phyloP scores from a whole-genome alignment of 2,329 filamentous ascomycete genomes.

The Pseudogymnoascus sp. region DNA sequence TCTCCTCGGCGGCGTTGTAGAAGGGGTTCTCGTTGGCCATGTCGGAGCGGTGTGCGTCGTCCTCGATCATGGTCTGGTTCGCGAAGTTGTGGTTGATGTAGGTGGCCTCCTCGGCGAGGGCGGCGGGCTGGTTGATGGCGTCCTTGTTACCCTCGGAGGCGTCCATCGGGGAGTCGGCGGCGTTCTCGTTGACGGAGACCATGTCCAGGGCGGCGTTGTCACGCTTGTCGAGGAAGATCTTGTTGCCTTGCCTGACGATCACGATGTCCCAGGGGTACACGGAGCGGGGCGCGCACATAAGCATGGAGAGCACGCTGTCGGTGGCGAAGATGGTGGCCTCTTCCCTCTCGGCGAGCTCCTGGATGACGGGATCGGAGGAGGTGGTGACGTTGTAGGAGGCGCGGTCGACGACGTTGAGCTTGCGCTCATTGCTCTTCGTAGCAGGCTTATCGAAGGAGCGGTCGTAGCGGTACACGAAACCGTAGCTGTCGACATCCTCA shows the following conservation, averaged over 20 bases:
- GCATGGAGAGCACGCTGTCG: constrained; percentile 94
- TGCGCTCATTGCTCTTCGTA: constrained; percentile 80
- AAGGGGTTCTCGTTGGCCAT: constrained; percentile 92
- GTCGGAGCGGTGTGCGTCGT: constrained; percentile 65
- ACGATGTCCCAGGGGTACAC: constrained; percentile 99
- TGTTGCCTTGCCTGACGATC: constrained; percentile 85
- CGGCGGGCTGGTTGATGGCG: constrained; percentile 83
- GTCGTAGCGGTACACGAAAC: constrained; percentile 98
- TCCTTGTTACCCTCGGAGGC: constrained; percentile 89
- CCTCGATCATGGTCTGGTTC: constrained; percentile 87
- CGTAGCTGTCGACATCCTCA: constrained; percentile 90
- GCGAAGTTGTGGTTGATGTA: constrained; percentile 99
- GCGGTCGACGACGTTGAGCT: constrained; percentile 81
- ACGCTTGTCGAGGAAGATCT: constrained; percentile 98
- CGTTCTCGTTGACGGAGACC: constrained; percentile 99
- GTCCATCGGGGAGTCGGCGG: constrained; percentile 87
- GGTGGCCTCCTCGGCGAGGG: constrained; percentile 91
- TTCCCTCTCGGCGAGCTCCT: constrained; percentile 91
- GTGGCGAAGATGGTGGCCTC: constrained; percentile 96
- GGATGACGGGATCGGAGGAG: constrained; percentile 89
- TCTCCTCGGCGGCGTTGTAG: constrained; percentile 90
- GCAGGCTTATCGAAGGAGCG: constrained; percentile 88
- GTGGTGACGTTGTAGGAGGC: constrained; percentile 98
- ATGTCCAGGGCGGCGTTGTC: constrained; percentile 91
- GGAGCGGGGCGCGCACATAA: constrained; percentile 95